Percentiles rank a stretch among this genome's conserved stretches.
phyloP scores from a whole-genome alignment of 2,329 filamentous ascomycete genomes.

The Scedosporium boydii region DNA sequence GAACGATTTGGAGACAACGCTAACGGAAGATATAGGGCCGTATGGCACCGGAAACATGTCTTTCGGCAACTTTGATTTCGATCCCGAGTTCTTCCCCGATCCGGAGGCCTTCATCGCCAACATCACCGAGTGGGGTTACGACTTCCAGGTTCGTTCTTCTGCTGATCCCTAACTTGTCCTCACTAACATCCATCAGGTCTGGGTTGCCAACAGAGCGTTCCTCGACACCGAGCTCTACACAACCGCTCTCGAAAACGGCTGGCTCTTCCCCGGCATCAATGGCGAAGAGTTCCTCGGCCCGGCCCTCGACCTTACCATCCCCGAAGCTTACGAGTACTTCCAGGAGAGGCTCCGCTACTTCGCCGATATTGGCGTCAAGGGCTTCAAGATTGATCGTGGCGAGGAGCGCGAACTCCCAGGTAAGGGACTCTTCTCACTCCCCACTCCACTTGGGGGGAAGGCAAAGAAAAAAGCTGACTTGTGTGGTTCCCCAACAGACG shows the following conservation, averaged over 20 bases:
- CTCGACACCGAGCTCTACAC: neutral
- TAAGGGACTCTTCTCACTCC: neutral
- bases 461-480: neutral
- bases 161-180: neutral
- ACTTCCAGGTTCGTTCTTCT: neutral
- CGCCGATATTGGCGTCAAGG: neutral
- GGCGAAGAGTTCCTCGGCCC: conserved; percentile 1
- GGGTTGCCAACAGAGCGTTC: neutral
- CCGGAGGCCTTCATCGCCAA: neutral
- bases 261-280: neutral
- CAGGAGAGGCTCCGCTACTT: neutral
- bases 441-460: neutral
- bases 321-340: neutral
- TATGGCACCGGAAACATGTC: neutral
- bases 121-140: neutral
- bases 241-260: neutral
- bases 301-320: neutral
- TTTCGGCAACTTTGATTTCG: neutral
- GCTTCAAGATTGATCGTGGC: neutral
- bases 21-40: neutral
- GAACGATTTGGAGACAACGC: neutral
- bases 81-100: conserved; percentile 1
- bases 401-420: neutral
- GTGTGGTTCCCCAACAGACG: neutral
- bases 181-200: neutral